Percentiles rank a stretch among this genome's conserved stretches.
Evolutionary conservation across 495 filamentous ascomycete genomes (phyloP).

Genomic region (Choiromyces venosus): DNA sequence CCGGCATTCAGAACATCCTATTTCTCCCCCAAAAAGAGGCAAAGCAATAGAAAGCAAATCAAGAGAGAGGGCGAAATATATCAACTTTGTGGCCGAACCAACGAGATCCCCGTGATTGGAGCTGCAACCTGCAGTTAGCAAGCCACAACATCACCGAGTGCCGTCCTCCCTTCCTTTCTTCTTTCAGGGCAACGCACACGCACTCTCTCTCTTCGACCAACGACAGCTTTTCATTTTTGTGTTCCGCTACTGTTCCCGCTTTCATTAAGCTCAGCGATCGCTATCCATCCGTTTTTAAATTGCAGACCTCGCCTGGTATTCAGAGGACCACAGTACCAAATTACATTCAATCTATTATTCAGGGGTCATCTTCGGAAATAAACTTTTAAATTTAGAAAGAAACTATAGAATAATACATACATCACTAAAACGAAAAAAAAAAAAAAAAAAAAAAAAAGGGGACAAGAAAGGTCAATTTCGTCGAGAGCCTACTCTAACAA

Average conservation of each 20-base stretch:
- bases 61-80: background rate
- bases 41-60: too few species aligned
- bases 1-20: background rate
- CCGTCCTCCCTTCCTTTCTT: background rate
- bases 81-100: slow-evolving; percentile 3
- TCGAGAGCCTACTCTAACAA: background rate
- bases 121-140: background rate
- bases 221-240: background rate
- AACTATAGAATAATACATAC: background rate
- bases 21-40: background rate
- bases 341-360: background rate
- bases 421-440: background rate
- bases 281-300: background rate
- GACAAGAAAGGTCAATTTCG: background rate
- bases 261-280: background rate
- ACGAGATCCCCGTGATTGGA: background rate
- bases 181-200: background rate
- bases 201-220: background rate
- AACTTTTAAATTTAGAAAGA: background rate
- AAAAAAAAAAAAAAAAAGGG: background rate
- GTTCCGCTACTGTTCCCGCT: background rate
- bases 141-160: slow-evolving; percentile 3
- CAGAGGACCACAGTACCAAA: background rate
- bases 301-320: background rate
- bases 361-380: background rate